A percentile compares a stretch with the other conserved stretches of the same genome.
These are phyloP conservation scores for Rubia tinctorum DNA, from an alignment of 305 asterid genomes.

Conservation along the genomic window DNA sequence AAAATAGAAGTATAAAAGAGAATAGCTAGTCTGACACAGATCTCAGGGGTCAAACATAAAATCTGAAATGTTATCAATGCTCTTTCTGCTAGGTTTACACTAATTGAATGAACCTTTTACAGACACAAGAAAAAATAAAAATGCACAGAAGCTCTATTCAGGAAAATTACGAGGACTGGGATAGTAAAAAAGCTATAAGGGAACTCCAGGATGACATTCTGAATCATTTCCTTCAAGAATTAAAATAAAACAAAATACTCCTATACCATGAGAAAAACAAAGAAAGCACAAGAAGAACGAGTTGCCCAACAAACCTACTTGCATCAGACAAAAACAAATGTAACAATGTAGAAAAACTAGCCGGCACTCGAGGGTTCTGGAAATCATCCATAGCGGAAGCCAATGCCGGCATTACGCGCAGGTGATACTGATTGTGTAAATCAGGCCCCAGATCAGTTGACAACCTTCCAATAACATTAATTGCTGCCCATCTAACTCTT, in stretches of 20 bases:
- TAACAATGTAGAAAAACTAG: slow-evolving; percentile 22
- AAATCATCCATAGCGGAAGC: slow-evolving; percentile 90
- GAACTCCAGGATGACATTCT: not conserved
- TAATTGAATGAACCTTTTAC: not conserved
- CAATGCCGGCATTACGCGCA: slow-evolving; percentile 68
- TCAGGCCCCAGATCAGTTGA: slow-evolving; percentile 94
- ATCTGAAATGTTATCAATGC: not conserved
- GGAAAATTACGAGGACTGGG: not conserved
- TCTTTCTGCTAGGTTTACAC: not conserved
- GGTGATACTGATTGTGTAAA: slow-evolving; percentile 77
- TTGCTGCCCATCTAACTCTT: slow-evolving; percentile 93
- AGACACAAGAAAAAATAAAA: not conserved
- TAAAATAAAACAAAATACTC: not conserved
- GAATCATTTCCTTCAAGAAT: not conserved
- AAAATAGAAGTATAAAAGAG: not conserved
- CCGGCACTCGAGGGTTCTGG: slow-evolving; percentile 95
- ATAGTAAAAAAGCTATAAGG: not conserved
- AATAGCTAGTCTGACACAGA: not conserved
- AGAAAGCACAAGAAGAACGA: not conserved
- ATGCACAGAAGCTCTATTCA: not conserved
- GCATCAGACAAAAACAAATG: not conserved
- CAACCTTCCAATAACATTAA: slow-evolving; percentile 83
- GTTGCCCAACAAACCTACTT: not conserved
- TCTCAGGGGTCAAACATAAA: not conserved
- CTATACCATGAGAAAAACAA: not conserved